phyloP scores from a whole-genome alignment of 257 asterid genomes.

The Penstemon eatonii region DNA sequence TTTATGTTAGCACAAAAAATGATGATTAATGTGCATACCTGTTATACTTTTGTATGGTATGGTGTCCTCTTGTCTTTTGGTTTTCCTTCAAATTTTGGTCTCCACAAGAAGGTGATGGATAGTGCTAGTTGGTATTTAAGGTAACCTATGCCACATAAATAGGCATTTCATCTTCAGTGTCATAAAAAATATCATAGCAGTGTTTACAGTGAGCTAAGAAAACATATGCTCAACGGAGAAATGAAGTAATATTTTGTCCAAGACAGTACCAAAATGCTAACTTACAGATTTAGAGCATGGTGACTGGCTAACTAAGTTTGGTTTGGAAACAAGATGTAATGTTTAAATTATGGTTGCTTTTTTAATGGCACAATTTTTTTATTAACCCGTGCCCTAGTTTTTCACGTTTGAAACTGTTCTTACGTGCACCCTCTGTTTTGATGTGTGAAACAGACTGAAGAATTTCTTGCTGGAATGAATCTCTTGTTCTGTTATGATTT shows the following conservation, averaged over 20 bases:
- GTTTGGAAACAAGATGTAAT: slow-evolving; percentile 10
- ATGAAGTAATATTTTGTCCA: neutral
- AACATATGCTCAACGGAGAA: neutral
- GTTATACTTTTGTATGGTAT: neutral
- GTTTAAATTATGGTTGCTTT: neutral
- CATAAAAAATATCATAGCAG: too few relatives aligned
- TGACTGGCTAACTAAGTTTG: slow-evolving; percentile 16
- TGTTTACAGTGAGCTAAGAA: too few relatives aligned
- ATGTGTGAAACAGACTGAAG: slow-evolving; percentile 77
- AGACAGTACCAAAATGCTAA: neutral
- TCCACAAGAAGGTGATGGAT: neutral
- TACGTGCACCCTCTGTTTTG: slow-evolving; percentile 23
- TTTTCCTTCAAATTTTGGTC: neutral
- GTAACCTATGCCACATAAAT: too few relatives aligned
- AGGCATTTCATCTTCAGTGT: too few relatives aligned
- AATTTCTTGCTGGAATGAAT: slow-evolving; percentile 72
- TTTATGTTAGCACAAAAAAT: too few relatives aligned
- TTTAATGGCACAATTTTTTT: neutral
- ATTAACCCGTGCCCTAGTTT: neutral
- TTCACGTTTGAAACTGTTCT: slow-evolving; percentile 26
- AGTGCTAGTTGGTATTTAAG: neutral
- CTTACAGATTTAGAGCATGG: neutral
- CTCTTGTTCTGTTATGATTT: slow-evolving; percentile 73
- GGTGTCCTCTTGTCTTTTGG: neutral
- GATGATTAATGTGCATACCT: too few relatives aligned